Percentiles rank a stretch among this genome's conserved stretches.
These are phyloP conservation scores for Pneumocystis sp. DNA, from an alignment of 1,139 yeast genomes.

Conservation along the genomic window DNA sequence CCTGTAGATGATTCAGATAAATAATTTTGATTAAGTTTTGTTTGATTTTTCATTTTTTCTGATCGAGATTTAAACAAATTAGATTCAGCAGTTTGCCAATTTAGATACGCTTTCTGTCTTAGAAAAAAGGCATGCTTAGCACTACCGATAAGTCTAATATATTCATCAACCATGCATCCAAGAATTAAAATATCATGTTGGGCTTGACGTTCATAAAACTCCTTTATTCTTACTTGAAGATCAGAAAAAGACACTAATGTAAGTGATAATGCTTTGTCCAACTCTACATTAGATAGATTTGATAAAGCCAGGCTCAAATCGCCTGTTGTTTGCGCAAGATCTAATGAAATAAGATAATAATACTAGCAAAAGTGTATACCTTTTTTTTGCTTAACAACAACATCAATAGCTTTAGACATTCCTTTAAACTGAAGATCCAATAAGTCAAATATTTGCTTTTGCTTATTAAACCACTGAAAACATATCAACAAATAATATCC, in stretches of 20 bases:
- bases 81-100: slow-evolving; percentile 38
- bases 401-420: slow-evolving; percentile 56
- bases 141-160: slow-evolving; percentile 62
- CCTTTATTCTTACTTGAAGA: slow-evolving; percentile 56
- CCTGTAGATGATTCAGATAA: slow-evolving; percentile 41
- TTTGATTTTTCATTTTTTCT: slow-evolving; percentile 43
- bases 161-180: slow-evolving; percentile 80
- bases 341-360: background rate
- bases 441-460: slow-evolving; percentile 52
- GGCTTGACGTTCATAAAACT: slow-evolving; percentile 62
- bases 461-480: slow-evolving; percentile 45
- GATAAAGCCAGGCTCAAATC: slow-evolving; percentile 44
- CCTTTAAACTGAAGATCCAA: slow-evolving; percentile 60
- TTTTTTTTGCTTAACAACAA: slow-evolving; percentile 58
- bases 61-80: slow-evolving; percentile 36
- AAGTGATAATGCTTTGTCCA: slow-evolving; percentile 50
- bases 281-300: slow-evolving; percentile 58
- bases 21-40: slow-evolving; percentile 51
- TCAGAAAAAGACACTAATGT: slow-evolving; percentile 53
- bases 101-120: slow-evolving; percentile 53
- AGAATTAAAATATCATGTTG: slow-evolving; percentile 75
- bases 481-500: background rate
- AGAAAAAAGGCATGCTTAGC: slow-evolving; percentile 62
- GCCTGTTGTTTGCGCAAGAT: slow-evolving; percentile 38
- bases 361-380: slow-evolving; percentile 32